Base-by-base conservation (phyloP, 257 asterid genomes). In the Rhazya stricta region DNA sequence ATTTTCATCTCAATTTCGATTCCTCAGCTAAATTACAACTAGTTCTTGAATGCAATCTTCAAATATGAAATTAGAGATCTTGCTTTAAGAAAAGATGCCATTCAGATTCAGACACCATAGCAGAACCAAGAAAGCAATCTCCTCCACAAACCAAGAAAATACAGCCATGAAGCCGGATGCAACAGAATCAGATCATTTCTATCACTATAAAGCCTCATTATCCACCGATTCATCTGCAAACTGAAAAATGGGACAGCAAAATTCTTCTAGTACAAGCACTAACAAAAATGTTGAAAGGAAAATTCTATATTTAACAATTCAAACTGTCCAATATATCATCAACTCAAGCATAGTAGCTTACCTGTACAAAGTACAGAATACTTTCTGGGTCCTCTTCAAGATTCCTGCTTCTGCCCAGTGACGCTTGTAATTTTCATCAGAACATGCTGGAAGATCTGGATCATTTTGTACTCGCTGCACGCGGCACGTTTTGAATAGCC, bases 341-440 rank as follows among this genome's bases (percentile, higher is more conserved):
- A 27, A 5, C 9, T 27, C 16, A 61, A 61, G 41, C 68, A 29
- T 19, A 13, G 18, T 7, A 45, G 27, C 13, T 12, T 43, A 69
- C 57, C 57, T 45, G n/a, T 11, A 25, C 6, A n/a, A 69, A 43
- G 5, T 15, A 18, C 41, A 9, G 9, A 34, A 34, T 7, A 18
- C 2, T 12, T 43, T 69, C 60, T 15, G 74, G 58, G 41, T 45
- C 19, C 73, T 69, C 60, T 69, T 42, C 51, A 39, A 67, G 51
- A 39, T 19, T 4, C 57, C 32, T 21, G 45, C 54, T 25, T 25
- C 58, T 45, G 41, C 37, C 1, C 9, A 0, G 41, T 15, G 15
- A 27, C 8, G 48, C 50, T 41, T 21, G 18, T 23, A 66, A n/a
- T 19, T 21, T 21, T 66, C 50, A 66, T 37, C 32, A n/a, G 71